A percentile compares a stretch with the other conserved stretches of the same genome.
phyloP scores from a whole-genome alignment of 257 asterid species.

The Nicotiana knightiana region DNA sequence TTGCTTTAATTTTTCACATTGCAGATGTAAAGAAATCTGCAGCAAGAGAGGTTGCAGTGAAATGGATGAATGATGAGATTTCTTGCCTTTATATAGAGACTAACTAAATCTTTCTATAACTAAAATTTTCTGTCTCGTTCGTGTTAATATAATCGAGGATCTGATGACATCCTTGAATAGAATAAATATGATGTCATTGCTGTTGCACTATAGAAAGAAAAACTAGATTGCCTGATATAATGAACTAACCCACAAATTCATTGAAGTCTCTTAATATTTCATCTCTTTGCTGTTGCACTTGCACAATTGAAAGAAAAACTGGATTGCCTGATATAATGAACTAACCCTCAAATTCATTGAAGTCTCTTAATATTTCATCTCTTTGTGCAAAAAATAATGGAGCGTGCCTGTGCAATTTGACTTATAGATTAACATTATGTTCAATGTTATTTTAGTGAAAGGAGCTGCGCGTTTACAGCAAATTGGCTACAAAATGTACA shows the following conservation, averaged over 20 bases:
- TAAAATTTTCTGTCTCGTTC: not conserved
- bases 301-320: not conserved
- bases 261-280: not conserved
- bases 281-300: not conserved
- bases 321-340: constrained; percentile 1
- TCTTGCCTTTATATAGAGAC: not conserved
- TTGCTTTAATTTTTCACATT: constrained; percentile 3
- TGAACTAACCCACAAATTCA: not conserved
- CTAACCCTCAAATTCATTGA: not conserved
- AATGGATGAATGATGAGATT: not conserved
- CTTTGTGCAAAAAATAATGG: not conserved
- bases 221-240: not conserved
- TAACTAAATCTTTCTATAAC: not conserved
- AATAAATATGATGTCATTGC: constrained; percentile 1
- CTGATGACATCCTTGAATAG: constrained; percentile 7
- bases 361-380: not conserved
- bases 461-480: not conserved
- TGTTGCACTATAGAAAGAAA: not conserved
- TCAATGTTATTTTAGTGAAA: not conserved
- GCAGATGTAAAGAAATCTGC: not conserved
- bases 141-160: not conserved
- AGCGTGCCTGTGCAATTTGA: not conserved
- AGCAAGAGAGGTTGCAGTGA: constrained; percentile 9
- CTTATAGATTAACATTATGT: not conserved
- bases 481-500: not conserved